Base-by-base conservation (phyloP, 2,329 filamentous ascomycete species). In the Botrytis paeoniae region DNA sequence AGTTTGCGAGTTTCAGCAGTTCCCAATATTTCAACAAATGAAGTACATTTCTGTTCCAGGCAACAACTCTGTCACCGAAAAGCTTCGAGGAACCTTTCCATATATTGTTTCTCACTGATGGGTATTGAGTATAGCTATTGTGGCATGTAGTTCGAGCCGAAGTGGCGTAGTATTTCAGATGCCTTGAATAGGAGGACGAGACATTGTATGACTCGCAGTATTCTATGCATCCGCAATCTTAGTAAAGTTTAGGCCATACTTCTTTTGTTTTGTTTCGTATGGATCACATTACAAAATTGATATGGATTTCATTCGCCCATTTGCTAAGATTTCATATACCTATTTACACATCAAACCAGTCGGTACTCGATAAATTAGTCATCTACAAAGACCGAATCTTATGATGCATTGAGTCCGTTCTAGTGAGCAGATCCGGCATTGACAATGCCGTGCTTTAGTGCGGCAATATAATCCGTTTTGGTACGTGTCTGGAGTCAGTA, bases 361-460 rank as follows among this genome's bases (percentile, higher is more conserved):
- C 37, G 18, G 22, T 68, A 7, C n/a, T 57, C 20, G 16, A 39
- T 68, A 29, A 29, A 10, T 54, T 22, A 35, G 20, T 57, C 48
- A 57, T 37, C 10, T 66, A 25, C 12, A 25, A 48, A 48, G 41
- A 4, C 62, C 29, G 9, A 35, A 65, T 35, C 48, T 29, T 41
- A 18, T 18, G 37, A 10, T 14, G 43, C 37, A 41, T 25, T 57
- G n/a, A 29, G 29, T 45, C 29, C 16, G 18, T 69, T 61, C 20
- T 61, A 61, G 37, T 61, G n/a, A 41, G 10, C 20, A 61, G 54
- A 43, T 43, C 22, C 66, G 66, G 66, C 66, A 69, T 20, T 61
- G 39, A 60, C 7, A 61, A 57, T 69, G 66, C n/a, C 51, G 10
- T 43, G 16, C 37, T 32, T 37, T 60, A 43, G n/a, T 35, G 37